A percentile compares a stretch with the other conserved stretches of the same genome.
Conservation (phyloP, 2,329 filamentous ascomycete genomes). For the Aspergillus fumigatiaffinis region DNA sequence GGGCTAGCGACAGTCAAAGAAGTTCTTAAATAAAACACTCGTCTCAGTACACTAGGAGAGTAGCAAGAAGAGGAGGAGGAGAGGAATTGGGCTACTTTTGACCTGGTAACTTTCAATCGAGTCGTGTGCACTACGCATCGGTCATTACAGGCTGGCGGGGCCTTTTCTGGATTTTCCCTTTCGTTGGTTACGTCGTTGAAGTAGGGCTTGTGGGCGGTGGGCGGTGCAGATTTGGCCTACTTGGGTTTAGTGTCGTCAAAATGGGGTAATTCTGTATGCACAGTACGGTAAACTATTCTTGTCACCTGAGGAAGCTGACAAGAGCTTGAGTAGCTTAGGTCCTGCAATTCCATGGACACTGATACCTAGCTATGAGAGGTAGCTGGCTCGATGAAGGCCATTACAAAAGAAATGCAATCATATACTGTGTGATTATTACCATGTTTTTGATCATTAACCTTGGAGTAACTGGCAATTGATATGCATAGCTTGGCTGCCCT, state of each 20-base stretch:
- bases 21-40: slow-evolving; percentile 12
- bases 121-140: slow-evolving; percentile 25
- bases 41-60: slow-evolving; percentile 19
- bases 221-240: neutral
- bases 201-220: slow-evolving; percentile 14
- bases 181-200: neutral
- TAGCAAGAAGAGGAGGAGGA: slow-evolving; percentile 17
- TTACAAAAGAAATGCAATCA: neutral
- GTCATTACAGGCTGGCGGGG: slow-evolving; percentile 23
- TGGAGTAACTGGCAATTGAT: neutral
- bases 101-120: slow-evolving; percentile 18
- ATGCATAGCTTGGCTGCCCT: neutral
- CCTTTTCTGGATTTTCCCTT: slow-evolving; percentile 1
- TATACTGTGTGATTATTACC: neutral
- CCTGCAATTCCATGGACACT: neutral
- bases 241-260: neutral
- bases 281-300: neutral
- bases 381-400: neutral
- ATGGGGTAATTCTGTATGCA: neutral
- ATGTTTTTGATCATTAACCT: neutral
- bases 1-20: slow-evolving; percentile 11
- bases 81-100: slow-evolving; percentile 14
- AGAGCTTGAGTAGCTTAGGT: neutral
- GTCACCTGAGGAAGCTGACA: neutral
- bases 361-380: neutral